These are phyloP conservation scores for Thelephora ganbajun DNA, from an alignment of 768 basidiomycete genomes.

Conservation along the genomic window DNA sequence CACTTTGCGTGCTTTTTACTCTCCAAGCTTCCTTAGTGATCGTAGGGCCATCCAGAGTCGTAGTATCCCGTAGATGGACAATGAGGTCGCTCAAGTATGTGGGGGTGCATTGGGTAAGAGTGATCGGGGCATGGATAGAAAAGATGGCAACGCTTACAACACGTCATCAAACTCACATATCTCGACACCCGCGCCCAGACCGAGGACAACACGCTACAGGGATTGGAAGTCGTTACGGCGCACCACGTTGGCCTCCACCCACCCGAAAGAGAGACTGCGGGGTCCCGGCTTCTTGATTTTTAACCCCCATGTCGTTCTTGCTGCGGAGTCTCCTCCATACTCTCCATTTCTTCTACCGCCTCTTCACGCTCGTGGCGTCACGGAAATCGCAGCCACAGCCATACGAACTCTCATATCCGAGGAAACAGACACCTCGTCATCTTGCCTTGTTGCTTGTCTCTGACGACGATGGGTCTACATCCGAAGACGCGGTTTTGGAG, in stretches of 20 bases:
- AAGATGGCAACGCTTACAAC: slow-evolving; percentile 1
- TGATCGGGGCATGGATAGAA: neutral
- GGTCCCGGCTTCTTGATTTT: too few relatives aligned
- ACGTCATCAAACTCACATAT: slow-evolving; percentile 2
- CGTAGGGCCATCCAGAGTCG: too few relatives aligned
- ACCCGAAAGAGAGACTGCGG: too few relatives aligned
- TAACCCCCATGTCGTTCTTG: slow-evolving; percentile 29
- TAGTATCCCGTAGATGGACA: too few relatives aligned
- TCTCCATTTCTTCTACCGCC: slow-evolving; percentile 44
- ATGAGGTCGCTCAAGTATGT: too few relatives aligned
- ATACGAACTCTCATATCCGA: slow-evolving; percentile 31
- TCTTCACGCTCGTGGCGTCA: slow-evolving; percentile 25
- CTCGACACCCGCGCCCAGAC: slow-evolving; percentile 3
- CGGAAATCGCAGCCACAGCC: slow-evolving; percentile 28
- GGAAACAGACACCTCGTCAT: slow-evolving; percentile 49
- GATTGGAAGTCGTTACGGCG: too few relatives aligned
- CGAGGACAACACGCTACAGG: too few relatives aligned
- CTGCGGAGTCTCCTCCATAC: slow-evolving; percentile 33
- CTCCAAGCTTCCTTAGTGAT: too few relatives aligned
- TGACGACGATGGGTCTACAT: slow-evolving; percentile 18
- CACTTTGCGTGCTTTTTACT: too few relatives aligned
- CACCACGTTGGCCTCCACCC: too few relatives aligned
- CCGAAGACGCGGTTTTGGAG: slow-evolving; percentile 22
- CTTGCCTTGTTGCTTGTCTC: slow-evolving; percentile 50
- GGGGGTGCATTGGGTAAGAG: too few relatives aligned